Evolutionary conservation across 2,329 filamentous ascomycete genomes (phyloP).

Genomic region (Trichophyton schoenleinii): DNA sequence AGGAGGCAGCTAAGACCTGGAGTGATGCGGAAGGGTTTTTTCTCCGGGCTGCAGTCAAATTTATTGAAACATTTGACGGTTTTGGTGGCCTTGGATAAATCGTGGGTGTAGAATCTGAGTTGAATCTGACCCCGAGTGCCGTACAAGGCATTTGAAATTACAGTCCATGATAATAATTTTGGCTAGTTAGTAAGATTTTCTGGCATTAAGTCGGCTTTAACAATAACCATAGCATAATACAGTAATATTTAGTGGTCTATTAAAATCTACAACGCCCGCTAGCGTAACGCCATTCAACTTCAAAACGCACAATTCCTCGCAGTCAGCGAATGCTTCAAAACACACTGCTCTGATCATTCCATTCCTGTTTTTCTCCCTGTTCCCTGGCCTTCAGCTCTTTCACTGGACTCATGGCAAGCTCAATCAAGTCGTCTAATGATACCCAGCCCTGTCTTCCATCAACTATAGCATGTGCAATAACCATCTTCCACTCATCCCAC

Average conservation of each 20-base stretch:
- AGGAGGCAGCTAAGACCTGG: constrained; percentile 47
- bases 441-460: background rate
- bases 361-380: background rate
- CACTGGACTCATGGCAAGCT: constrained; percentile 1
- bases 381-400: background rate
- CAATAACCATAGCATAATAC: too few relatives aligned
- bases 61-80: constrained; percentile 34
- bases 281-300: background rate
- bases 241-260: background rate
- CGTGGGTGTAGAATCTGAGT: background rate
- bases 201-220: too few relatives aligned
- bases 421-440: constrained; percentile 1
- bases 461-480: background rate
- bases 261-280: background rate
- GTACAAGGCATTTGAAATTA: background rate
- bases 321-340: background rate
- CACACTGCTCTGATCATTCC: background rate
- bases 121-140: constrained; percentile 8
- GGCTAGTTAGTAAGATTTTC: too few relatives aligned
- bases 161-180: background rate
- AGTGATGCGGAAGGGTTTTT: constrained; percentile 34
- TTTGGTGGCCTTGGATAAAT: constrained; percentile 10
- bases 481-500: constrained; percentile 5
- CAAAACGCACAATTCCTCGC: background rate
- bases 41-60: constrained; percentile 39